These are phyloP conservation scores for Teunomyces atbi DNA, from an alignment of 805 yeast genomes.

Conservation along the genomic window DNA sequence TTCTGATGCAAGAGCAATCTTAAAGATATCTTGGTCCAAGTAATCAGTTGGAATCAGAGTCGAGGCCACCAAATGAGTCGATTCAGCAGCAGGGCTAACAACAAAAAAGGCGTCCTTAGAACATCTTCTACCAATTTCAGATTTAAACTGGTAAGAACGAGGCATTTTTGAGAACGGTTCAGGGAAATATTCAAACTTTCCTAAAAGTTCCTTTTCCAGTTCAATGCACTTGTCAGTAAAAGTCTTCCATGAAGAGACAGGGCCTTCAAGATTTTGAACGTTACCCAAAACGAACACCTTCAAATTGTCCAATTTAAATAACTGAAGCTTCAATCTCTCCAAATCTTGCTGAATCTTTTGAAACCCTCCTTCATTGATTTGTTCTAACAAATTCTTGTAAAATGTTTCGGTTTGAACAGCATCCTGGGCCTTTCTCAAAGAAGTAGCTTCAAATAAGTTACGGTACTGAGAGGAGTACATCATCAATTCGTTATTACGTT, in stretches of 20 bases:
- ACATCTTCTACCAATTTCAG: constrained; percentile 55
- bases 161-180: constrained; percentile 42
- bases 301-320: constrained; percentile 59
- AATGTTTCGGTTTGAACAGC: constrained; percentile 60
- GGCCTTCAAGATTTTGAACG: constrained; percentile 46
- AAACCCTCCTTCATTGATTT: constrained; percentile 54
- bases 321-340: constrained; percentile 47
- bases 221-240: constrained; percentile 25
- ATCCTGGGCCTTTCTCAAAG: constrained; percentile 67
- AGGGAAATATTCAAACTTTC: constrained; percentile 5
- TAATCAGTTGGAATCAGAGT: constrained; percentile 57
- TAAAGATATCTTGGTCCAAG: constrained; percentile 56
- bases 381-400: constrained; percentile 41
- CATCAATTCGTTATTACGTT: constrained; percentile 64
- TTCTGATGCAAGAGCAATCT: constrained; percentile 69
- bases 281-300: constrained; percentile 75
- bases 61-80: constrained; percentile 62
- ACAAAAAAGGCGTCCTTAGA: constrained; percentile 57
- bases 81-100: constrained; percentile 81
- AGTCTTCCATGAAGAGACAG: constrained; percentile 58
- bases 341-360: constrained; percentile 47
- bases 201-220: constrained; percentile 3
- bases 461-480: constrained; percentile 61
- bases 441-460: constrained; percentile 52
- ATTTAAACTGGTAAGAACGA: constrained; percentile 49